A percentile compares a stretch with the other conserved stretches of the same genome.
phyloP scores from a whole-genome alignment of 228 moss, liverwort and hornwort genomes.

The Sphagnum magellanicum region DNA sequence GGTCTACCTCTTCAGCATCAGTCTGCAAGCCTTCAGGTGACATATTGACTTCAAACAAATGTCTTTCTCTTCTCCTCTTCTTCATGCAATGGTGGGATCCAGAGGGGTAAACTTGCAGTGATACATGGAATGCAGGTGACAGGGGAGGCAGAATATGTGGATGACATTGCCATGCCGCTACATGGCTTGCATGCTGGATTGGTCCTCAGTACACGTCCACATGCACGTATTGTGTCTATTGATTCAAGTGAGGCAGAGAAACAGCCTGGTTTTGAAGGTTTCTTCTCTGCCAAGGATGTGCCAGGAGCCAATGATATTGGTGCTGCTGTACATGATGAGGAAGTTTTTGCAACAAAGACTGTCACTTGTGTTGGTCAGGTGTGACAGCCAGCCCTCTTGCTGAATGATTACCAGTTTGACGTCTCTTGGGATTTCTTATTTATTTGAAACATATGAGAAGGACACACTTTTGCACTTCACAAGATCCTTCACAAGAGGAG shows the following conservation, averaged over 20 bases:
- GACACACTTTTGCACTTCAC: too few relatives aligned
- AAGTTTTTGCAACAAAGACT: slow-evolving; percentile 59
- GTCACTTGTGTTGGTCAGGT: slow-evolving; percentile 94
- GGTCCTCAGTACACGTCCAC: slow-evolving; percentile 76
- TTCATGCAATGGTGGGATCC: not conserved
- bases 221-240: slow-evolving; percentile 76
- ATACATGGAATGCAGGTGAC: slow-evolving; percentile 49
- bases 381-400: not conserved
- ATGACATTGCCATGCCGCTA: slow-evolving; percentile 69
- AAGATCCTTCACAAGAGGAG: too few relatives aligned
- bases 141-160: slow-evolving; percentile 93
- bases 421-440: not conserved
- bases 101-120: too few relatives aligned
- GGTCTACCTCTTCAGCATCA: slow-evolving; percentile 87
- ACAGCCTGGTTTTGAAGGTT: slow-evolving; percentile 65
- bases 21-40: slow-evolving; percentile 89
- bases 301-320: slow-evolving; percentile 87
- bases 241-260: slow-evolving; percentile 63
- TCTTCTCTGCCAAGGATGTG: slow-evolving; percentile 68
- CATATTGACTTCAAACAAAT: not conserved
- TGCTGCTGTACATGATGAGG: slow-evolving; percentile 73
- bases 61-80: not conserved
- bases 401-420: too few relatives aligned
- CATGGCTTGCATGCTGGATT: slow-evolving; percentile 71
- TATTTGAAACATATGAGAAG: not conserved